Base-by-base conservation (phyloP, 352 stramenopile species). In the Sclerospora graminicola region DNA sequence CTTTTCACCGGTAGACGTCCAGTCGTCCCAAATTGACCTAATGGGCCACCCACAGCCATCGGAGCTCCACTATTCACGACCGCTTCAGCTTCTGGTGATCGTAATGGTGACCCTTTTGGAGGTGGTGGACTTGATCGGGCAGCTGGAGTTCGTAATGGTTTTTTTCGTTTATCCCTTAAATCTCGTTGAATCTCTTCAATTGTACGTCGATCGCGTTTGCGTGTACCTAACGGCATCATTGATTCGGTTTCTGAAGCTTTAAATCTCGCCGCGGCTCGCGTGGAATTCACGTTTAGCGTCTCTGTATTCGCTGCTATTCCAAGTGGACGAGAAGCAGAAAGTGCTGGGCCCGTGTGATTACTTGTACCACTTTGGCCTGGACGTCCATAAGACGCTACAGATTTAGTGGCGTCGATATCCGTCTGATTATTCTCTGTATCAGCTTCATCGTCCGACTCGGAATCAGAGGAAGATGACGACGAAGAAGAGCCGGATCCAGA, bases 151-250 rank as follows among this genome's bases (percentile, higher is more conserved):
- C 45, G 40, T n/a, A 57, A 14, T 0, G 60, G 63, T 40, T 75
- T 79, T 32, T 70, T 70, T 5, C 73, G 64, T 41, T 84, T 90
- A 43, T 72, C 83, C 35, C 75, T 54, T 15, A 92, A 46, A 43
- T 92, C 81, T 39, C 76, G 60, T 44, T 92, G 81, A 41, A 92
- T 92, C 51, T 92, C 75, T 35, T 92, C 81, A 44, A 92, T 92
- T n/a, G 81, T 89, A 15, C 81, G 77, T 44, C 81, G 75, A 38
- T 92, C 81, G 33, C 81, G 60, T 48, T 90, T 92, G 52, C 83
- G 84, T 11, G 81, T 92, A 32, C 76, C 76, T 7, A 92, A 57
- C n/a, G 81, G 60, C 69, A 87, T 88, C 52, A 92, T 53, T 5
- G 57, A 65, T 24, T 68, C 54, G 2, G 58, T 49, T 19, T 71